Percentiles rank a stretch among this genome's conserved stretches.
These are phyloP conservation scores for Solanum habrochaites DNA, from an alignment of 257 asterid genomes.

Conservation along the genomic window DNA sequence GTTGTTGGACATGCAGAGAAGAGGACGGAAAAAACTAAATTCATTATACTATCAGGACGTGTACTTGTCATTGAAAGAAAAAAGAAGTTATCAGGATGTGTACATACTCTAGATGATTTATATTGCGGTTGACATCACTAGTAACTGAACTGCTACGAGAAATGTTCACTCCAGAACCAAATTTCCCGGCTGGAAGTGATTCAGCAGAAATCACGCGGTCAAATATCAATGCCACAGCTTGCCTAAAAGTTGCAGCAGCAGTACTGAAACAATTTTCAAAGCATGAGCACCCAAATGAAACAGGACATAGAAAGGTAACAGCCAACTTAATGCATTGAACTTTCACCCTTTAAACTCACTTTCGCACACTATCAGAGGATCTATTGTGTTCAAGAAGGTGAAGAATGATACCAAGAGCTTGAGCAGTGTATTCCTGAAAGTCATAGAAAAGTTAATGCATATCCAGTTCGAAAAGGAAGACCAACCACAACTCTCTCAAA, in stretches of 20 bases:
- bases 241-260: constrained; percentile 99
- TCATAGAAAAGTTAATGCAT: constrained; percentile 9
- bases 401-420: constrained; percentile 90
- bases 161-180: constrained; percentile 75
- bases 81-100: not conserved
- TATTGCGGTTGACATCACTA: constrained; percentile 82
- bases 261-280: constrained; percentile 53
- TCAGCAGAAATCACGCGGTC: constrained; percentile 75
- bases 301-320: not conserved
- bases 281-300: not conserved
- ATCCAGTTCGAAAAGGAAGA: constrained; percentile 4
- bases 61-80: not conserved
- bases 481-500: not conserved
- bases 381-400: constrained; percentile 83
- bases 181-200: constrained; percentile 77
- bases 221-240: constrained; percentile 94
- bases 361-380: constrained; percentile 96
- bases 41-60: not conserved
- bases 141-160: constrained; percentile 86
- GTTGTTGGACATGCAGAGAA: not conserved
- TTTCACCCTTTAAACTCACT: constrained; percentile 41
- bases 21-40: not conserved
- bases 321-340: not conserved
- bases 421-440: constrained; percentile 77
- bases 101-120: constrained; percentile 79